phyloP scores from a whole-genome alignment of 202 grass and related monocot species.

The Schoenoplectus tabernaemontani region DNA sequence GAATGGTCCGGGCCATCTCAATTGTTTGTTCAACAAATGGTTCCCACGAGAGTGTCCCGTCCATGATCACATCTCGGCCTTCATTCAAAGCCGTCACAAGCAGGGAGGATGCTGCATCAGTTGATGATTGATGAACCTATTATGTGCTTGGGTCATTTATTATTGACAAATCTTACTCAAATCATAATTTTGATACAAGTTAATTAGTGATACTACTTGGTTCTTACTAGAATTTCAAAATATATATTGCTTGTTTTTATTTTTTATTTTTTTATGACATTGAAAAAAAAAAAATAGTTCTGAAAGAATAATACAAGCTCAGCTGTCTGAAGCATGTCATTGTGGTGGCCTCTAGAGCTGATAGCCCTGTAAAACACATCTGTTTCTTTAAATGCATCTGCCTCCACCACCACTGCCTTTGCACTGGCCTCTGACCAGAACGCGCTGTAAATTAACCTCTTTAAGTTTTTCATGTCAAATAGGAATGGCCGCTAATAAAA shows the following conservation, averaged over 20 bases:
- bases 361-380: slow-evolving; percentile 82
- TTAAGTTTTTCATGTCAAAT: background rate
- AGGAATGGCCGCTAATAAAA: background rate
- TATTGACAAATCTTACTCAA: background rate
- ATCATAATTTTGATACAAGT: background rate
- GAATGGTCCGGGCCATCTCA: slow-evolving; percentile 69
- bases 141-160: background rate
- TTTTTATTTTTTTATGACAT: background rate
- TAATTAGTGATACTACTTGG: background rate
- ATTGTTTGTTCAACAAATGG: slow-evolving; percentile 86
- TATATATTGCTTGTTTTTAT: no score
- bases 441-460: slow-evolving; percentile 31
- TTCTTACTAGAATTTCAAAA: background rate
- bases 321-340: slow-evolving; percentile 81
- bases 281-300: background rate
- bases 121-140: slow-evolving; percentile 91
- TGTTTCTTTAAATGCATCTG: slow-evolving; percentile 88
- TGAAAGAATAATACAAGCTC: slow-evolving; percentile 44
- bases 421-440: slow-evolving; percentile 64
- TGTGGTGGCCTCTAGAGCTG: slow-evolving; percentile 77
- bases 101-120: slow-evolving; percentile 77
- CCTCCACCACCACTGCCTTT: slow-evolving; percentile 83
- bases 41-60: slow-evolving; percentile 93
- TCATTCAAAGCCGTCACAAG: slow-evolving; percentile 93
- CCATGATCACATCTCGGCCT: slow-evolving; percentile 93